These are phyloP conservation scores for Turritis glabra DNA, from an alignment of 345 rosid species.

Conservation along the genomic window DNA sequence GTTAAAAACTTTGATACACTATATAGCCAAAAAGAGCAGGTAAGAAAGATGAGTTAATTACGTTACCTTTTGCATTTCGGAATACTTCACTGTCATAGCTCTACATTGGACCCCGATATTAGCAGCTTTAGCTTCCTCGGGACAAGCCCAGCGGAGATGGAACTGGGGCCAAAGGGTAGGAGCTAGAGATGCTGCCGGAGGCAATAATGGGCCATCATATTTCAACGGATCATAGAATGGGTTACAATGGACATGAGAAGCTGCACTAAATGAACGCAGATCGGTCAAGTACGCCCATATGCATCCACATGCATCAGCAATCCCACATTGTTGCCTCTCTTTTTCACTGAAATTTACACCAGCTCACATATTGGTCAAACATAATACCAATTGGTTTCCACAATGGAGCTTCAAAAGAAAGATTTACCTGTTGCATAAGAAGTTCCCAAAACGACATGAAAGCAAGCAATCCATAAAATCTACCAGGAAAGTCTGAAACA, in stretches of 20 bases:
- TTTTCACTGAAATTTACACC: slow-evolving; percentile 69
- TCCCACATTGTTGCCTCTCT: slow-evolving; percentile 82
- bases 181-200: slow-evolving; percentile 98
- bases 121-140: slow-evolving; percentile 75
- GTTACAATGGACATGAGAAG: slow-evolving; percentile 78
- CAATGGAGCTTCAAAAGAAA: background rate
- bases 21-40: background rate
- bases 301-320: slow-evolving; percentile 81
- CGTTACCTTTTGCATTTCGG: slow-evolving; percentile 72
- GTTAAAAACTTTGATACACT: background rate
- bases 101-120: slow-evolving; percentile 83
- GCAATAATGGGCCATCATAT: slow-evolving; percentile 61
- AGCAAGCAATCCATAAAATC: slow-evolving; percentile 89
- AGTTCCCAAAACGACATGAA: slow-evolving; percentile 97
- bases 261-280: slow-evolving; percentile 60
- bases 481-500: slow-evolving; percentile 78
- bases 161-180: slow-evolving; percentile 97
- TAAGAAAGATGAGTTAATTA: slow-evolving; percentile 11
- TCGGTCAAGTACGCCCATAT: slow-evolving; percentile 86
- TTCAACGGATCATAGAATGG: slow-evolving; percentile 72
- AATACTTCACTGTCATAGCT: slow-evolving; percentile 62
- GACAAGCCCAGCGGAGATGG: slow-evolving; percentile 99
- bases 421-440: slow-evolving; percentile 86
- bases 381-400: slow-evolving; percentile 1
- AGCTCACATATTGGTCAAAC: background rate